Base-by-base conservation (phyloP, 176 grass and related monocot genomes). In the Saccharum officinarum region DNA sequence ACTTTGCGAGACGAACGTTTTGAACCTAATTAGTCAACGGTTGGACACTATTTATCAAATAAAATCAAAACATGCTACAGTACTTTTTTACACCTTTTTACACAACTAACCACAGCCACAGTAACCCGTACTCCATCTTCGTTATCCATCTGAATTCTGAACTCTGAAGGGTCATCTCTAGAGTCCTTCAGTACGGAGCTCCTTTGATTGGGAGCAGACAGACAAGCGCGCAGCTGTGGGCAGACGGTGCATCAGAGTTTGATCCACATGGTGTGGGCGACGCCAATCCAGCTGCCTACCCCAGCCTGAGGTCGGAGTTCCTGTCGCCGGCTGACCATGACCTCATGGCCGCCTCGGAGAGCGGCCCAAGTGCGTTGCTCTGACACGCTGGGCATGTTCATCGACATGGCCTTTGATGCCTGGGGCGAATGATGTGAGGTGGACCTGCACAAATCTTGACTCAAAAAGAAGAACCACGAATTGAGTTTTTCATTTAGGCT, bases 211-310 rank as follows among this genome's bases (percentile, higher is more conserved):
- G 59, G 57, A 54, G 55, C 37, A 14, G n/a, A 18, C 14, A 66
- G 85, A 86, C 77, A 66, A 11, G 69, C 17, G 60, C 25, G 45
- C 70, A 42, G 85, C 6, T 30, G 85, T 59, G 28, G 76, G 67
- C 41, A 10, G 28, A 8, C 67, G 54, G 22, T 50, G 76, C 60
- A 45, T 59, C 85, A 80, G 61, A 80, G 81, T 84, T 88, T 88
- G 68, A 84, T 81, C 59, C 59, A 1, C 68, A 75, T 64, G 80
- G 41, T 54, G 41, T 47, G 10, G 61, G 25, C 22, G 20, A n/a
- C 20, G 39, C 73, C 67, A 47, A 34, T 68, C 78, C 42, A 67
- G 64, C 45, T 68, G 78, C 78, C 42, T 44, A 38, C 20, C 37
- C 3, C 18, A 52, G 6, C 10, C 10, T 47, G 61, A 80, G 68